These are phyloP conservation scores for Cladosporium sp. DNA, from an alignment of 2,329 filamentous ascomycete genomes.

Conservation along the genomic window DNA sequence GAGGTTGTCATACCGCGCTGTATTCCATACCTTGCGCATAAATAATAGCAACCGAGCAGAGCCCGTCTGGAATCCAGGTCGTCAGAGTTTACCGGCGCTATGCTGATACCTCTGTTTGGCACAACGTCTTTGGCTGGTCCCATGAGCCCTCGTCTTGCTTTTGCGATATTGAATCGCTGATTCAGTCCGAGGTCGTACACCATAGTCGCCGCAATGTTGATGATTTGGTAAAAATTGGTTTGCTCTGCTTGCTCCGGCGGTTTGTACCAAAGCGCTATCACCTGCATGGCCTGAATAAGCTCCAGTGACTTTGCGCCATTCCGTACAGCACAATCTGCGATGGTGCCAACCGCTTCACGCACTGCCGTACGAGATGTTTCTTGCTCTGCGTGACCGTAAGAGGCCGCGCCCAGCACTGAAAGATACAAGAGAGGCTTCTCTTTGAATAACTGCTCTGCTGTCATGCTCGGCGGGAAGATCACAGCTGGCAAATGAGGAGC, in stretches of 20 bases:
- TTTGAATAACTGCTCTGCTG: slow-evolving; percentile 51
- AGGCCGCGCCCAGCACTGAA: slow-evolving; percentile 52
- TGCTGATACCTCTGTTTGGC: slow-evolving; percentile 21
- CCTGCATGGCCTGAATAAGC: slow-evolving; percentile 71
- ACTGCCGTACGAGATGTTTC: slow-evolving; percentile 59
- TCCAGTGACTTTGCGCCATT: slow-evolving; percentile 78
- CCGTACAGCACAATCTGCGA: slow-evolving; percentile 71
- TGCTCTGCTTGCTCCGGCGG: slow-evolving; percentile 80
- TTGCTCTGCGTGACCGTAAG: slow-evolving; percentile 48
- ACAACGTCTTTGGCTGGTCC: slow-evolving; percentile 32
- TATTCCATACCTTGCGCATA: slow-evolving; percentile 49
- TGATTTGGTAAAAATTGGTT: slow-evolving; percentile 83
- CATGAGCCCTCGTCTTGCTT: slow-evolving; percentile 31
- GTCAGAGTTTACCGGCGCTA: slow-evolving; percentile 41
- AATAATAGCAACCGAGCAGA: slow-evolving; percentile 59
- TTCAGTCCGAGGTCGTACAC: slow-evolving; percentile 78
- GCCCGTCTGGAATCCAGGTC: slow-evolving; percentile 55
- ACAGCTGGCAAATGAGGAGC: slow-evolving; percentile 55
- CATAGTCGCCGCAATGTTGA: slow-evolving; percentile 77
- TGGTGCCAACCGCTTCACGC: slow-evolving; percentile 64
- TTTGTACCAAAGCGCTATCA: slow-evolving; percentile 79
- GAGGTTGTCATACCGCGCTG: neutral
- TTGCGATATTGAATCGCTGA: slow-evolving; percentile 44
- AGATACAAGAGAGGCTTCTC: slow-evolving; percentile 59
- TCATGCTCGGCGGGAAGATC: slow-evolving; percentile 52